Evolutionary conservation across 2,329 filamentous ascomycete genomes (phyloP).

Genomic region (Neodidymelliopsis sp.): DNA sequence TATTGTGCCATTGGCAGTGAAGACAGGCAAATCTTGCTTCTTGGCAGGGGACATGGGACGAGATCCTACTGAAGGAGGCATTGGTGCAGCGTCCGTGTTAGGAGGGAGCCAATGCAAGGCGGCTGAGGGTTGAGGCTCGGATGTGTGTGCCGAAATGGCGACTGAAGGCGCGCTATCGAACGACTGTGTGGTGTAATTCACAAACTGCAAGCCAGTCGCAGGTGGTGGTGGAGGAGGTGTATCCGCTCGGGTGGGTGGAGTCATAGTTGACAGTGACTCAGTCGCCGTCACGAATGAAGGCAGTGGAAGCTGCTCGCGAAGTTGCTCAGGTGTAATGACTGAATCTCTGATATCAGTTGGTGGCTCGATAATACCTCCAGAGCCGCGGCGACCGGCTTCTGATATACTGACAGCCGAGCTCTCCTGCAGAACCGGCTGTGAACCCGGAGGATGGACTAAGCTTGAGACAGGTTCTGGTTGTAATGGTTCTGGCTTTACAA

Average conservation of each 20-base stretch:
- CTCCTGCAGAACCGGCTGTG: not conserved
- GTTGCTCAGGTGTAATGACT: slow-evolving; percentile 44
- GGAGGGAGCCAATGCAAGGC: slow-evolving; percentile 44
- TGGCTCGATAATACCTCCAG: slow-evolving; percentile 32
- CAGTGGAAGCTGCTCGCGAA: slow-evolving; percentile 47
- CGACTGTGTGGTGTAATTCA: slow-evolving; percentile 39
- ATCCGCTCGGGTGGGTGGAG: slow-evolving; percentile 44
- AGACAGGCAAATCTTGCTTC: slow-evolving; percentile 57
- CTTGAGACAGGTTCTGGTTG: slow-evolving; percentile 18
- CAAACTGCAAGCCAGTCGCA: slow-evolving; percentile 40
- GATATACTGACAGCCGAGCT: not conserved
- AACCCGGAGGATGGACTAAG: slow-evolving; percentile 10
- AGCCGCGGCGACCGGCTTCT: slow-evolving; percentile 26
- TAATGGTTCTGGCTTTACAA: slow-evolving; percentile 42
- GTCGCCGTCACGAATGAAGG: slow-evolving; percentile 39
- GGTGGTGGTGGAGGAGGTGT: slow-evolving; percentile 50
- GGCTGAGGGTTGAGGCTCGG: slow-evolving; percentile 25
- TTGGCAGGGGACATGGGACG: slow-evolving; percentile 39
- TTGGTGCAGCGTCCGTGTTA: slow-evolving; percentile 29
- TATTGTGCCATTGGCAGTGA: slow-evolving; percentile 52
- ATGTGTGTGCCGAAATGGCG: not conserved
- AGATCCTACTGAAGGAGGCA: slow-evolving; percentile 9
- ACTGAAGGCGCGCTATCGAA: slow-evolving; percentile 21
- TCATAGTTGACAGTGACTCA: slow-evolving; percentile 28
- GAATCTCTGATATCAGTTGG: slow-evolving; percentile 42